Base-by-base conservation (phyloP, 306 rosid genomes). In the Prosopis cineraria region DNA sequence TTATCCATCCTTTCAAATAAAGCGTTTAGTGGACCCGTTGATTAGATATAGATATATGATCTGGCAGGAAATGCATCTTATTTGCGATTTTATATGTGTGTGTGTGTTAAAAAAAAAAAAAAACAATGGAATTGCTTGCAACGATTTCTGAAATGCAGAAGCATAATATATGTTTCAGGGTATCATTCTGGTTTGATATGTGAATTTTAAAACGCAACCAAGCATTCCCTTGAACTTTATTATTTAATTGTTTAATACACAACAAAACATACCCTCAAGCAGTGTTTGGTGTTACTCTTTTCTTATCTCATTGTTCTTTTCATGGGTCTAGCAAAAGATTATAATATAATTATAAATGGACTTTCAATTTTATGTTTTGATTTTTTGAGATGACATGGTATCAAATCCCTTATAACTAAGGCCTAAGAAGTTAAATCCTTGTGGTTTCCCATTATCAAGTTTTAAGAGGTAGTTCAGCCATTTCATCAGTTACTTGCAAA, bases 1-100 rank as follows among this genome's bases (percentile, higher is more conserved):
- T 9, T 41, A 44, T 58, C 58, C 79, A 60, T 82, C 72, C 75
- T 80, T 84, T 78, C 74, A 78, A 50, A 74, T 29, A 74, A 59
- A 66, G 80, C 73, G 74, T 82, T 74, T 58, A 52, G 79, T 73
- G 91, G 87, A 67, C 89, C 91, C 75, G 2, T 58, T 55, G 37
- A 74, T 25, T 66, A 44, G 24, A 63, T 76, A n/a, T n/a, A n/a
- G n/a, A n/a, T n/a, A n/a, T n/a, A 71, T 84, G 80, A 71, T 73
- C 48, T 20, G 27, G 70, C 44, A 39, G 11, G 81, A 74, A 56
- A 75, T 41, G 73, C 76, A 78, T 75, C 81, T 70, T 74, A 45
- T 65, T 64, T 64, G 44, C 56, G 74, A 19, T n/a, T n/a, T n/a
- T 19, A 25, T 56, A 25, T 3, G 12, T 25, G 16, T 12, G 24